Evolutionary conservation across 345 rosid species (phyloP), one percentile per base, ranked within the genome.

Genomic region (Odontarrhena argentea): DNA sequence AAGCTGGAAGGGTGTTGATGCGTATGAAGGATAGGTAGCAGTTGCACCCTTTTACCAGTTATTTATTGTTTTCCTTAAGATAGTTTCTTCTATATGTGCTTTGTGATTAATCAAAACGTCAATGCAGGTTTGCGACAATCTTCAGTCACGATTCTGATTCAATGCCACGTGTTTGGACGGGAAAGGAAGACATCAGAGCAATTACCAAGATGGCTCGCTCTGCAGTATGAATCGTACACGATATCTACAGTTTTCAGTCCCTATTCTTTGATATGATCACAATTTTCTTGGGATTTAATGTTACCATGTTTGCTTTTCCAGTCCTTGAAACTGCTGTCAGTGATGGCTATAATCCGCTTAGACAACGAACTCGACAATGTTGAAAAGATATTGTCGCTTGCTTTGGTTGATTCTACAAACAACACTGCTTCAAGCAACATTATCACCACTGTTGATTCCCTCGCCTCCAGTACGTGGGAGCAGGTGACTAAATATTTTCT

Each of bases 161-260:
- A 63, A 89, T 95, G 94, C 96, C 99, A 11, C 92, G 99, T 42
- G 81, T 95, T 64, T 95, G 99, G 99, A 91, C 89, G 3, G 98
- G 99, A 75, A 95, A 89, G 40, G 99, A 95, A 83, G 98, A 95
- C 72, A 87, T 95, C 78, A 84, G 94, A 72, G 90, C 92, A 37
- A 95, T 95, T 60, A 95, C 96, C 22, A 91, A 86, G 80, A 69
- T 80, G 71, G 97, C 98, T 76, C 94, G 97, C 63, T 85, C 89
- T 51, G 84, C 87, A 3, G 99, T 95, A 89, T 64, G 90, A 25
- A 41, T 12, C 50, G 49, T 66, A 48, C 58, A 7, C 64, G 25
- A 60, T 40, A 46, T 42, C 36, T 65, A 37, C 60, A 55, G 48
- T 47, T 69, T 24, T 36, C 18, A 65, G 38, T n/a, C 44, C 12